Percentiles rank a stretch among this genome's conserved stretches.
These are phyloP conservation scores for Pythium vanterpoolii DNA, from an alignment of 352 stramenopile genomes.

Conservation along the genomic window DNA sequence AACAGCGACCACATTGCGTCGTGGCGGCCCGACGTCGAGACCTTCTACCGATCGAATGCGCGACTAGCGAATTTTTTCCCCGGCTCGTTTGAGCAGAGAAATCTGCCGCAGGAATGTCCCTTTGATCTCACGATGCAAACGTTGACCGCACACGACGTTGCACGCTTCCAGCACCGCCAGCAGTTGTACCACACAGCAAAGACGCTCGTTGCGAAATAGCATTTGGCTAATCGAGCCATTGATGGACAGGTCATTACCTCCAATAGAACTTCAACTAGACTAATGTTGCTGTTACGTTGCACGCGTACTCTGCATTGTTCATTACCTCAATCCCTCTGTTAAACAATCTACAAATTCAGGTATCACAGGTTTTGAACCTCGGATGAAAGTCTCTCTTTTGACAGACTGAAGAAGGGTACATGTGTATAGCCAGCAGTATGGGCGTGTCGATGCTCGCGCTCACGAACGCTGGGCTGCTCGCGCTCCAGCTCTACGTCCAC, in stretches of 20 bases:
- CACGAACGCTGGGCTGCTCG: conserved; percentile 11
- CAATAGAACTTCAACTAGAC: too few species aligned
- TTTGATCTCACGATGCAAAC: conserved; percentile 39
- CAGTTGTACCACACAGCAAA: not conserved
- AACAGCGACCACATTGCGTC: conserved; percentile 59
- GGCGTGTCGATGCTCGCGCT: conserved; percentile 11
- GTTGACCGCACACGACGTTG: not conserved
- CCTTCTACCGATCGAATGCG: conserved; percentile 47
- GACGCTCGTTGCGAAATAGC: too few species aligned
- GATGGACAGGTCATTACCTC: too few species aligned
- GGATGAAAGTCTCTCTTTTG: not conserved
- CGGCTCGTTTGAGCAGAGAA: conserved; percentile 40
- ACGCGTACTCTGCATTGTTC: too few species aligned
- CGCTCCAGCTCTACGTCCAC: conserved; percentile 9
- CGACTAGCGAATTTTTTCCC: conserved; percentile 47
- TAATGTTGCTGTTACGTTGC: too few species aligned
- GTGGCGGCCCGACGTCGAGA: conserved; percentile 29
- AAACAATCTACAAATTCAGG: too few species aligned
- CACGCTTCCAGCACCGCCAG: not conserved
- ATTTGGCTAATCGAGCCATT: too few species aligned
- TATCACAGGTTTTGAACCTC: not conserved
- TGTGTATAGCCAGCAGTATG: not conserved
- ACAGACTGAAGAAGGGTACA: not conserved
- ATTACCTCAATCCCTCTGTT: too few species aligned
- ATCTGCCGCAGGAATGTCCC: conserved; percentile 48